Conservation (phyloP, 495 filamentous ascomycete species). For the Penicillium maclennaniae region DNA sequence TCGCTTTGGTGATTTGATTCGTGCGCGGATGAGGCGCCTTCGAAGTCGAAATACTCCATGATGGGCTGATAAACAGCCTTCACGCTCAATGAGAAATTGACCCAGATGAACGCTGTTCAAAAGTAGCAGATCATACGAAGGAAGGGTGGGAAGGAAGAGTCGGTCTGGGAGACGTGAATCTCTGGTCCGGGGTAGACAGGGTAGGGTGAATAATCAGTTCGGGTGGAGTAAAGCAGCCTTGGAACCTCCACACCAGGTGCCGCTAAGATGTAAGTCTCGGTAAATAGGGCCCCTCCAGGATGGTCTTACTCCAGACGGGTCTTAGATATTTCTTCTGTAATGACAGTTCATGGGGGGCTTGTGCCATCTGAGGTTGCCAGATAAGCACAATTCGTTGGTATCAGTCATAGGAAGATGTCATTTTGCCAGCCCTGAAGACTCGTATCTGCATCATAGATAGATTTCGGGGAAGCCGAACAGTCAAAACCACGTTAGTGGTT, state of each 20-base stretch:
- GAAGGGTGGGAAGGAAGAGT: conserved; percentile 18
- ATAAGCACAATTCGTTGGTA: conserved; percentile 17
- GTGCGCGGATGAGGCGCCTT: conserved; percentile 43
- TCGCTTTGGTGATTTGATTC: conserved; percentile 35
- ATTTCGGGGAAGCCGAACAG: conserved; percentile 8
- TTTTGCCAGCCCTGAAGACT: background rate
- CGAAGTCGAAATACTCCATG: conserved; percentile 56
- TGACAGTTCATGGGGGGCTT: background rate
- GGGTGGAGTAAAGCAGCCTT: conserved; percentile 19
- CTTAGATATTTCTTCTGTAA: background rate
- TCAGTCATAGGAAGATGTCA: conserved; percentile 15
- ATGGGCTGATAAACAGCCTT: background rate
- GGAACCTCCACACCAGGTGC: conserved; percentile 7
- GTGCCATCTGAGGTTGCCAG: conserved; percentile 5
- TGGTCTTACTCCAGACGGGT: background rate
- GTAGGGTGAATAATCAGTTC: conserved; percentile 25
- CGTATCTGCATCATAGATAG: conserved; percentile 1
- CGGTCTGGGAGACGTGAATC: conserved; percentile 23
- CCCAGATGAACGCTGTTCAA: background rate
- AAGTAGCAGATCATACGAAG: conserved; percentile 2
- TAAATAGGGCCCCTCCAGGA: conserved; percentile 10
- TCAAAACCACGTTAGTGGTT: conserved; percentile 2
- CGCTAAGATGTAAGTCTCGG: conserved; percentile 4
- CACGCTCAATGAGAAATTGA: background rate
- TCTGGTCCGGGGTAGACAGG: conserved; percentile 37